A percentile compares a stretch with the other conserved stretches of the same genome.
phyloP scores from a whole-genome alignment of 495 filamentous ascomycete species.

The Oidiodendron maius region DNA sequence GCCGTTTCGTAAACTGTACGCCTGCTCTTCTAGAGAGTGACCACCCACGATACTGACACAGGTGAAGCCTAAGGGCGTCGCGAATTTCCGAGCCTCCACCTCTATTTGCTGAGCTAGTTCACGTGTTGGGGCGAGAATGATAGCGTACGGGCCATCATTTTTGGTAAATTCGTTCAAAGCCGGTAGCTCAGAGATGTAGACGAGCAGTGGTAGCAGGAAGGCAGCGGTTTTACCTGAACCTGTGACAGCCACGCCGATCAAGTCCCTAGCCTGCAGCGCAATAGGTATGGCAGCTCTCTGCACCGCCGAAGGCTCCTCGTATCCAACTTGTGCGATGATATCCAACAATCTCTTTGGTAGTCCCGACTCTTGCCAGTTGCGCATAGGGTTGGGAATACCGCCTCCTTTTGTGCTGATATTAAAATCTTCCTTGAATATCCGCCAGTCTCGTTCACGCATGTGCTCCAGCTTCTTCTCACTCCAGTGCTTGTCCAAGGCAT shows the following conservation, averaged over 20 bases:
- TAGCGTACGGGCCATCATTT: conserved; percentile 93
- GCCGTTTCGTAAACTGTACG: conserved; percentile 86
- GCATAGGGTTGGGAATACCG: conserved; percentile 92
- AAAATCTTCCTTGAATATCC: conserved; percentile 99
- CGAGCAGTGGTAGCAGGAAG: conserved; percentile 89
- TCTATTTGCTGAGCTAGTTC: conserved; percentile 98
- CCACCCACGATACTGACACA: conserved; percentile 97
- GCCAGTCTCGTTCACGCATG: conserved; percentile 98
- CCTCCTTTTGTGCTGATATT: conserved; percentile 91
- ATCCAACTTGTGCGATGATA: conserved; percentile 79
- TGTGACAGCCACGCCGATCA: conserved; percentile 97
- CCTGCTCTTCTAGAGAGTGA: conserved; percentile 91
- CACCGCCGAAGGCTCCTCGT: conserved; percentile 87
- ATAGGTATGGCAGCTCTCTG: conserved; percentile 95
- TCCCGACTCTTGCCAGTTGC: conserved; percentile 82
- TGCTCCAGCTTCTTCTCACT: conserved; percentile 91
- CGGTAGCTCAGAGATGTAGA: conserved; percentile 91
- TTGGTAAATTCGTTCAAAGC: conserved; percentile 81
- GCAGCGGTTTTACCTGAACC: conserved; percentile 98
- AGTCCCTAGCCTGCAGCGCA: conserved; percentile 84
- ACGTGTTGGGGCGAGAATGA: conserved; percentile 96
- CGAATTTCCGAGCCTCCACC: conserved; percentile 89
- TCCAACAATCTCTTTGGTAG: conserved; percentile 77
- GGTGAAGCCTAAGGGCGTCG: conserved; percentile 84
- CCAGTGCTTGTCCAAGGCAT: conserved; percentile 85